Percentiles rank a stretch among this genome's conserved stretches.
Conservation (phyloP, 805 yeast genomes). For the Yarrowia sp. region DNA sequence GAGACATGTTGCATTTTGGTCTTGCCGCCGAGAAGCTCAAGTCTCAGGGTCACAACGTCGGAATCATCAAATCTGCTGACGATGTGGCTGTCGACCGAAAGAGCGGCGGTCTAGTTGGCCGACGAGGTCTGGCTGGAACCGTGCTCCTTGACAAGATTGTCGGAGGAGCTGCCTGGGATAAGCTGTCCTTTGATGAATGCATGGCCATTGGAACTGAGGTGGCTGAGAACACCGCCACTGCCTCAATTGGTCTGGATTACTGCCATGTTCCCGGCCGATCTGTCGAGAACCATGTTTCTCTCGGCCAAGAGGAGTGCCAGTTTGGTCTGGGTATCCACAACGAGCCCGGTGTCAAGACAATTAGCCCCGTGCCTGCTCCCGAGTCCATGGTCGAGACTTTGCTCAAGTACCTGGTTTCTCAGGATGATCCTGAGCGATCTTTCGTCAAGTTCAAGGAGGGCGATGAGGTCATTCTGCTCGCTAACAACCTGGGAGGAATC, state of each 20-base stretch:
- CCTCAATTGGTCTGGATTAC: constrained; percentile 86
- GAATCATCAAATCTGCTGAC: constrained; percentile 76
- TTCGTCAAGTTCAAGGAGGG: constrained; percentile 62
- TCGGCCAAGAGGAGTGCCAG: constrained; percentile 67
- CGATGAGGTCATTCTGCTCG: constrained; percentile 66
- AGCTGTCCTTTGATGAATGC: constrained; percentile 51
- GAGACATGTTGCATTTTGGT: constrained; percentile 90
- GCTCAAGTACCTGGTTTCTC: constrained; percentile 65
- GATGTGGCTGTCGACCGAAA: constrained; percentile 89
- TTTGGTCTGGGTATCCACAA: constrained; percentile 95
- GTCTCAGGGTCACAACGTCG: constrained; percentile 68
- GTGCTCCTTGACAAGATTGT: constrained; percentile 77
- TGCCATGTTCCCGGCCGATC: constrained; percentile 84
- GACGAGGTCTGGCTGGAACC: constrained; percentile 94
- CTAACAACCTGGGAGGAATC: constrained; percentile 92
- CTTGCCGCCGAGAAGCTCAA: constrained; percentile 85
- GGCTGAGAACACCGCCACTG: constrained; percentile 68
- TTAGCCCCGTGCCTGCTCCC: constrained; percentile 59
- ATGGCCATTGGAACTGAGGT: constrained; percentile 57
- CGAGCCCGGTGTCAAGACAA: constrained; percentile 76
- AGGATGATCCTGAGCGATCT: constrained; percentile 54
- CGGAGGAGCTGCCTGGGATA: constrained; percentile 62
- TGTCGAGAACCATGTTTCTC: constrained; percentile 44
- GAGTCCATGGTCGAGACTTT: constrained; percentile 51
- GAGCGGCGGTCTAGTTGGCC: constrained; percentile 54